A percentile compares a stretch with the other conserved stretches of the same genome.
These are phyloP conservation scores for Penicillium sp. DNA, from an alignment of 2,329 filamentous ascomycete species.

Conservation along the genomic window DNA sequence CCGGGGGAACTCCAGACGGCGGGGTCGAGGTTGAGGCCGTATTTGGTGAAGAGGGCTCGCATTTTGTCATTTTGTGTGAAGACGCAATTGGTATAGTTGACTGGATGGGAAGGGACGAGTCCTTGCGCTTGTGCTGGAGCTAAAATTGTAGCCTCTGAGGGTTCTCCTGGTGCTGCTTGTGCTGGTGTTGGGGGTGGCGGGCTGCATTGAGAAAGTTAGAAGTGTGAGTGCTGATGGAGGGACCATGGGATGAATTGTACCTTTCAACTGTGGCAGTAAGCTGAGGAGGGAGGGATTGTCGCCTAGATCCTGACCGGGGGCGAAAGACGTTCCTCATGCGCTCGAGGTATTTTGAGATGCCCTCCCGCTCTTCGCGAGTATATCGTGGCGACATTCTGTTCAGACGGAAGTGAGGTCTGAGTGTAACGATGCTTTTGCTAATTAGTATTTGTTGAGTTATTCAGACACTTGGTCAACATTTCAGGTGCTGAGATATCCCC, in stretches of 20 bases:
- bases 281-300: conserved; percentile 24
- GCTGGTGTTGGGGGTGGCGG: not conserved
- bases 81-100: conserved; percentile 33
- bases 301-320: conserved; percentile 31
- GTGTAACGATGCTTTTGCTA: conserved; percentile 16
- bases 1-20: conserved; percentile 41
- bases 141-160: conserved; percentile 7
- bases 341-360: conserved; percentile 39
- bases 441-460: conserved; percentile 5
- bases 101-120: conserved; percentile 11
- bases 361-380: conserved; percentile 29
- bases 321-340: conserved; percentile 40
- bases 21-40: conserved; percentile 44
- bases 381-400: conserved; percentile 28
- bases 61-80: conserved; percentile 44
- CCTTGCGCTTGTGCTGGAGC: conserved; percentile 13
- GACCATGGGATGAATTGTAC: conserved; percentile 14
- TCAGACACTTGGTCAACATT: conserved; percentile 17
- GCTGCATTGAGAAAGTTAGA: not conserved
- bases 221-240: not conserved
- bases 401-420: conserved; percentile 14
- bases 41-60: conserved; percentile 46
- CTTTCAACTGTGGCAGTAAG: conserved; percentile 15
- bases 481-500: conserved; percentile 1
- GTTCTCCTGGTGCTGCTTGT: conserved; percentile 1